Evolutionary conservation across 768 basidiomycete species (phyloP), one percentile per base, ranked within the genome.

Genomic region (Panellus pusillus): DNA sequence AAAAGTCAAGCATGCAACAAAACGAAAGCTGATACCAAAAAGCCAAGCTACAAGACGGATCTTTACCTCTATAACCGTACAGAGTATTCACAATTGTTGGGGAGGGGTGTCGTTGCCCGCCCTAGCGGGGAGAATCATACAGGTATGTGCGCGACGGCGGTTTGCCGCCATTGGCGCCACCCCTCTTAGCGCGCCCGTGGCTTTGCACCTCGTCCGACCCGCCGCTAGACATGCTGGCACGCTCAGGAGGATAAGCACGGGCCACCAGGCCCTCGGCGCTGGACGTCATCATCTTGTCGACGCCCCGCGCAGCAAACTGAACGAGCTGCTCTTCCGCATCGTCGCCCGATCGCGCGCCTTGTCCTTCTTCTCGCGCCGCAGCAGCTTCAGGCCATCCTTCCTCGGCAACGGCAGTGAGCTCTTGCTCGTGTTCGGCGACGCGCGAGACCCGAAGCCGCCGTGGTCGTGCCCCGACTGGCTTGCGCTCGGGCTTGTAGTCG

Each of bases 311-410:
- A 61, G 27, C 24, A 57, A 17, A 28, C 55, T 54, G 28, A 61
- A 57, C 55, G 59, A 61, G 47, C 40, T 40, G 47, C 54, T 54
- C 55, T 61, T 61, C 38, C 55, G 47, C 54, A 60, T 35, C 54
- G 45, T 35, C 54, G 45, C 37, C 54, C 44, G 14, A 45, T 51
- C 50, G 40, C 41, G 44, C n/a, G 40, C 53, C 53, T 39, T 54
- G 19, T 59, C 57, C 41, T 59, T 52, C 43, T 52, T 55, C n/a
- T 55, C 47, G 42, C 38, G 40, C 37, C 42, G 36, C 41, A 48
- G 31, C 43, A 53, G 47, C 58, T 46, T 45, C 27, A 50, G 6
- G 20, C 41, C 35, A 27, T 51, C 54, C 43, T 46, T 46, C 6
- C 41, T 38, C 28, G 43, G 44, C 43, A 17, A 13, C 9, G 47